A percentile compares a stretch with the other conserved stretches of the same genome.
phyloP scores from a whole-genome alignment of 192 early-diverging fungal genomes.

The Dissophora ornata region DNA sequence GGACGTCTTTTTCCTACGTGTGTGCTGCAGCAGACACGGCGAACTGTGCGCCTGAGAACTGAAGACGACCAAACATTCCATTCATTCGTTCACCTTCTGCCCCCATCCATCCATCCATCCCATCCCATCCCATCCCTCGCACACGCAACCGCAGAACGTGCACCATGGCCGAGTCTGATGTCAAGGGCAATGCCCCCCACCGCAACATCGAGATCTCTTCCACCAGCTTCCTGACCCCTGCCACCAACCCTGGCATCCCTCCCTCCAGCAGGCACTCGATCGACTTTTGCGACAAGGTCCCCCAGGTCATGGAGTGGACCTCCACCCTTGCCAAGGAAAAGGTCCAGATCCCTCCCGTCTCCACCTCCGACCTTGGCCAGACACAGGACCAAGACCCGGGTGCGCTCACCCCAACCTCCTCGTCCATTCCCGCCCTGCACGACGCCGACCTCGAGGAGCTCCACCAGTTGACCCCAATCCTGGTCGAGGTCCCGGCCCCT shows the following conservation, averaged over 20 bases:
- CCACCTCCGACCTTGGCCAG: slow-evolving; percentile 8
- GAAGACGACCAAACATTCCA: too few species aligned
- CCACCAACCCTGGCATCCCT: slow-evolving; percentile 34
- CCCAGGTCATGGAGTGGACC: slow-evolving; percentile 56
- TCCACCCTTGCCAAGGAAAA: slow-evolving; percentile 24
- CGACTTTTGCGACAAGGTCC: slow-evolving; percentile 47
- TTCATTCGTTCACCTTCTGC: too few species aligned
- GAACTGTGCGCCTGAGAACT: too few species aligned
- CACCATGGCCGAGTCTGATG: slow-evolving; percentile 16
- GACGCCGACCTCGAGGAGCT: slow-evolving; percentile 50
- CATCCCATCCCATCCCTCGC: background rate
- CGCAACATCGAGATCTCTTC: slow-evolving; percentile 9
- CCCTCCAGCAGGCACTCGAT: slow-evolving; percentile 35
- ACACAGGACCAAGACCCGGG: background rate
- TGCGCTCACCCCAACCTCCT: slow-evolving; percentile 17
- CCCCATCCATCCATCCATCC: too few species aligned
- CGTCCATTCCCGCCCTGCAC: slow-evolving; percentile 10
- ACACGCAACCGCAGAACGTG: too few species aligned
- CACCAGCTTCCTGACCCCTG: slow-evolving; percentile 48
- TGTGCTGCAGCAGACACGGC: too few species aligned
- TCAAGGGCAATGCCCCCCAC: slow-evolving; percentile 8
- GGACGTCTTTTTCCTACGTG: too few species aligned
- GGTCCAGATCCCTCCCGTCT: slow-evolving; percentile 25
- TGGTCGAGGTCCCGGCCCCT: slow-evolving; percentile 41
- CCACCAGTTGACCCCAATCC: slow-evolving; percentile 28